Conservation (phyloP, 2,329 filamentous ascomycete species). For the Stemphylium beticola region DNA sequence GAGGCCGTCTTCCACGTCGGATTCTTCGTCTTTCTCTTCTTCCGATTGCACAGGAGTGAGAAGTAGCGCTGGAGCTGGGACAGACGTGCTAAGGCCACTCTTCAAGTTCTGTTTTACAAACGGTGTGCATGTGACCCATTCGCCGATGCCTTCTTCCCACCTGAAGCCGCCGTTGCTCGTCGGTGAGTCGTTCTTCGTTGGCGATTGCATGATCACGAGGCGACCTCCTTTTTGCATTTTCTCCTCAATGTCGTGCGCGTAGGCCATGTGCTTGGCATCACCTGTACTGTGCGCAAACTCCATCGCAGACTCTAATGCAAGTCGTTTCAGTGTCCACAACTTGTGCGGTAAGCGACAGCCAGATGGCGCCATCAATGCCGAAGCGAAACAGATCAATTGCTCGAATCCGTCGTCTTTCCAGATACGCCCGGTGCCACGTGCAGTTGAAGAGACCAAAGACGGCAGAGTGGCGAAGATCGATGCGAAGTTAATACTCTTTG, state of each 20-base stretch:
- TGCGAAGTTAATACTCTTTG: constrained; percentile 27
- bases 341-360: constrained; percentile 36
- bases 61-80: constrained; percentile 31
- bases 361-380: constrained; percentile 33
- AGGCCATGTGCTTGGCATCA: constrained; percentile 34
- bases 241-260: constrained; percentile 39
- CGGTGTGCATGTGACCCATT: constrained; percentile 55
- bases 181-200: constrained; percentile 37
- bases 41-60: constrained; percentile 39
- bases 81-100: constrained; percentile 17
- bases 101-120: constrained; percentile 33
- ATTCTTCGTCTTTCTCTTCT: constrained; percentile 16
- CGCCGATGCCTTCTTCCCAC: constrained; percentile 55
- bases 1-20: constrained; percentile 19
- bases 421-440: constrained; percentile 45
- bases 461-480: constrained; percentile 34
- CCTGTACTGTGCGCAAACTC: constrained; percentile 46
- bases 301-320: constrained; percentile 46
- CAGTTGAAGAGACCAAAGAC: constrained; percentile 39
- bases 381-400: constrained; percentile 39
- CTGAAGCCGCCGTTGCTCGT: constrained; percentile 40
- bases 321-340: constrained; percentile 44
- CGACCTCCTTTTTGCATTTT: constrained; percentile 38
- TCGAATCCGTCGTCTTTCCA: constrained; percentile 44
- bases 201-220: constrained; percentile 34